Base-by-base conservation (phyloP, 805 yeast species). In the Starmerella apis region DNA sequence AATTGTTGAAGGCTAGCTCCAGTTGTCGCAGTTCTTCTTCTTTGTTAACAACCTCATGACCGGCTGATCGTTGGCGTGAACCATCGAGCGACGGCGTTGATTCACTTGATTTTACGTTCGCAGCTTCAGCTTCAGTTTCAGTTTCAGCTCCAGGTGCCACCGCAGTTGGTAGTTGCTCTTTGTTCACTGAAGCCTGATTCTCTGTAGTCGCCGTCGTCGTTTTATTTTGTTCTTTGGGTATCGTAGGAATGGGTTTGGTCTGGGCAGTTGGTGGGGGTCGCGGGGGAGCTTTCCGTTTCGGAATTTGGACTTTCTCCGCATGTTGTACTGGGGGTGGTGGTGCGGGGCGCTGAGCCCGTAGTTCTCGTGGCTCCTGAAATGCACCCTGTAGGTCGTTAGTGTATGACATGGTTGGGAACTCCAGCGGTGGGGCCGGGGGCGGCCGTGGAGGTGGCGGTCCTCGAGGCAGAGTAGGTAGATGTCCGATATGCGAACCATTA, bases 401-500 rank as follows among this genome's bases (percentile, higher is more conserved):
- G 33, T 16, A 39, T 23, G 53, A 20, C 31, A 31, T 28, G 7
- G 32, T 44, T 3, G 63, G 60, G 11, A 64, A 68, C 1, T 67
- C 68, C 14, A 66, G 67, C 55, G 72, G 73, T 58, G 72, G 76
- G 60, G 68, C 72, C 48, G 69, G 69, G 3, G 69, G 65, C 1
- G 70, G 70, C 20, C 70, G 54, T 1, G 69, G 69, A 2, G 70
- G 68, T 4, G 70, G 67, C 1, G 67, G 60, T 4, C 60, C 62
- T n/a, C 53, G 46, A 14, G 59, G 59, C 22, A 58, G 50, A 3
- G 56, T 6, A 2, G 46, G 27, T 27, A 27, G 28, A 27, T 32
- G 8, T 16, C 32, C 20, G 27, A n/a, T 3, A 27, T 13, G 37
- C 16, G 45, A 3, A 23, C 19, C 32, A 7, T 16, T 32, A 37